Conservation (phyloP, 2,329 filamentous ascomycete genomes). For the Sclerotinia minor region DNA sequence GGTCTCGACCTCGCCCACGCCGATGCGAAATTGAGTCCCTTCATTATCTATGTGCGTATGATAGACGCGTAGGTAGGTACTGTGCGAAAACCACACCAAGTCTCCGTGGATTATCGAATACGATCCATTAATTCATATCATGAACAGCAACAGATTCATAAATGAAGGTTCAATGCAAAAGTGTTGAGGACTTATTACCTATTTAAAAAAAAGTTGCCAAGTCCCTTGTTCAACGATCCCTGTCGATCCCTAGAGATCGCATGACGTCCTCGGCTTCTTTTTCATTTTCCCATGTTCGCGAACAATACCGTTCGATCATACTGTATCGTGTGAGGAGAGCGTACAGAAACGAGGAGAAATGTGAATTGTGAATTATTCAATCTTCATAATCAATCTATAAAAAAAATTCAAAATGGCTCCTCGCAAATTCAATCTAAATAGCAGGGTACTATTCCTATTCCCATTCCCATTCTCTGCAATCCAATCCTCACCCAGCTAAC, state of each 20-base stretch:
- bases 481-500: not conserved
- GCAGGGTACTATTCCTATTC: constrained; percentile 27
- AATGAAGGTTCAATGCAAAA: constrained; percentile 24
- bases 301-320: constrained; percentile 7
- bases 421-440: constrained; percentile 39
- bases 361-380: not conserved
- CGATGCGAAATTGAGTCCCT: constrained; percentile 34
- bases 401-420: constrained; percentile 27
- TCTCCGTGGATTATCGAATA: not conserved
- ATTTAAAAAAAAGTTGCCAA: constrained; percentile 16
- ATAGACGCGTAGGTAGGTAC: not conserved
- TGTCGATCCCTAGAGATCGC: constrained; percentile 21
- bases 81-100: constrained; percentile 9
- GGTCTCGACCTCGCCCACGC: constrained; percentile 22
- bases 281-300: constrained; percentile 18
- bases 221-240: constrained; percentile 24
- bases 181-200: constrained; percentile 19
- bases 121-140: constrained; percentile 9
- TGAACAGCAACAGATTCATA: constrained; percentile 16
- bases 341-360: not conserved
- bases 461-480: not conserved
- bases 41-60: constrained; percentile 32
- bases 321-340: not conserved
- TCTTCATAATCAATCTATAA: not conserved
- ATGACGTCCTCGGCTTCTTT: constrained; percentile 24